Base-by-base conservation (phyloP, 495 filamentous ascomycete genomes). In the Platismatia glauca region DNA sequence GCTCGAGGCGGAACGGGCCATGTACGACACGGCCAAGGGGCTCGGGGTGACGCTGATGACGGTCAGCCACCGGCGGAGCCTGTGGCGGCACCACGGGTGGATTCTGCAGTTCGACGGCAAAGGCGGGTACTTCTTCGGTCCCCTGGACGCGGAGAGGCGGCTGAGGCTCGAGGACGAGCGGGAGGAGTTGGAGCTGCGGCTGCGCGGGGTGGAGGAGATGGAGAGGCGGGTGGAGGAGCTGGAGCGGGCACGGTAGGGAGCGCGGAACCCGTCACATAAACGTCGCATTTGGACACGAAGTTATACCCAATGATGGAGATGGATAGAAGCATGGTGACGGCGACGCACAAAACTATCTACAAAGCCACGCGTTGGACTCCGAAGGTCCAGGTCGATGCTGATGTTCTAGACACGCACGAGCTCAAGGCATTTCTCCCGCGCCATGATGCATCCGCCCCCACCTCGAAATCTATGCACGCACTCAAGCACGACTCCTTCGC, bases 51-150 rank as follows among this genome's bases (percentile, higher is more conserved):
- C 94, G 4, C 77, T 98, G 48, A 97, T 98, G 89, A 98, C 94
- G 0, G 94, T 98, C 4, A 89, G 84, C 60, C 94, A 98, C 73
- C 78, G 94, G 0, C 76, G 91, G 31, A 96, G 90, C 77, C 72
- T 98, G 67, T 98, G 94, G 94, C 90, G 93, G 72, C 97, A 97
- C 70, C 94, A 98, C 73, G 86, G 81, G 65, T 87, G 85, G 71
- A 96, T 97, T 60, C 73, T 98, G 70, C 94, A 97, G 72, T 98
- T 98, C 71, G 94, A 98, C 72, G 95, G 94, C 2, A 88, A 95
- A 71, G 94, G 95, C 0, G 77, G 88, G 22, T 96, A 89, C 71
- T 83, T 97, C 20, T 98, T 97, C 73, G 94, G 91, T 3, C 84
- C 84, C 55, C 74, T 98, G 37, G 94, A 98, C 75, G 92, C 93